Evolutionary conservation across 1,139 yeast genomes (phyloP).

Genomic region (Blastobotrys capitulatus): DNA sequence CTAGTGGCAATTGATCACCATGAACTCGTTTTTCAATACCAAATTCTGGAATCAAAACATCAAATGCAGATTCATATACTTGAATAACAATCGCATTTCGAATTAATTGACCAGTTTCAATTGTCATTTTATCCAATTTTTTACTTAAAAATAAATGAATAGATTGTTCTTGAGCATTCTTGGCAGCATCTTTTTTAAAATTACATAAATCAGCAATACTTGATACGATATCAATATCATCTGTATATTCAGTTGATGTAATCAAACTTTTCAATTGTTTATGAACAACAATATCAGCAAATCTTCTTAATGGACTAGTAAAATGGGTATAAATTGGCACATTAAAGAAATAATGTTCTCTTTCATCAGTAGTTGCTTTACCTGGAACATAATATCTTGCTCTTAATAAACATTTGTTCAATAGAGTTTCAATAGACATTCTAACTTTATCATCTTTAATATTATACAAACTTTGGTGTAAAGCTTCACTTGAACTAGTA

Average conservation of each 20-base stretch:
- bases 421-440: constrained; percentile 69
- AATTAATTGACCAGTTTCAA: constrained; percentile 71
- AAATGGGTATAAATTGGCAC: constrained; percentile 88
- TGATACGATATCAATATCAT: constrained; percentile 68
- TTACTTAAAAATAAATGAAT: constrained; percentile 81
- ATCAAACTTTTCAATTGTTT: constrained; percentile 77
- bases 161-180: constrained; percentile 91
- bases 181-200: constrained; percentile 92
- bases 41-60: constrained; percentile 87
- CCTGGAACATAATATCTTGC: constrained; percentile 90
- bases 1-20: constrained; percentile 91
- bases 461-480: constrained; percentile 63
- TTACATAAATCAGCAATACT: constrained; percentile 88
- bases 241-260: constrained; percentile 38
- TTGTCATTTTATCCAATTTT: constrained; percentile 73
- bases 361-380: constrained; percentile 54
- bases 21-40: constrained; percentile 97
- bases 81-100: constrained; percentile 85
- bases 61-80: constrained; percentile 94
- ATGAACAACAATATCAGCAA: constrained; percentile 89
- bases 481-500: constrained; percentile 64
- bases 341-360: constrained; percentile 70
- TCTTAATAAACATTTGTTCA: constrained; percentile 77
- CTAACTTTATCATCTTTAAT: constrained; percentile 62
- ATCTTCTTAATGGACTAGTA: constrained; percentile 87